Evolutionary conservation across 257 asterid genomes (phyloP).

Genomic region (Przewalskia tangutica): DNA sequence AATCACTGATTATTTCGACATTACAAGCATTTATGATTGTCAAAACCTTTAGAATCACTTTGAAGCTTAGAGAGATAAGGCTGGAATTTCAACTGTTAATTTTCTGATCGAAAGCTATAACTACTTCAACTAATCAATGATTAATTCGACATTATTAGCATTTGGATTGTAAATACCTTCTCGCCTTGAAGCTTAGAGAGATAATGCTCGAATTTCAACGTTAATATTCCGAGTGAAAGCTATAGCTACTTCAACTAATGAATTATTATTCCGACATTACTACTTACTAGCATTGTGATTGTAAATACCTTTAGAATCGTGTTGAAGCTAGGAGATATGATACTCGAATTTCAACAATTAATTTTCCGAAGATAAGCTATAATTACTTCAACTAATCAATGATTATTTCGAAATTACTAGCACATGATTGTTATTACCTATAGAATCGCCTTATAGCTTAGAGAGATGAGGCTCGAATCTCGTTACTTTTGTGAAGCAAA

Average conservation of each 20-base stretch:
- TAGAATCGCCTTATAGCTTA: neutral
- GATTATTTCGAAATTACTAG: too few relatives aligned
- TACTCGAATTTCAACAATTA: neutral
- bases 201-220: too few relatives aligned
- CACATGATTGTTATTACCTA: neutral
- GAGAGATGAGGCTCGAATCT: constrained; percentile 15
- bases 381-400: too few relatives aligned
- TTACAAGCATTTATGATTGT: neutral
- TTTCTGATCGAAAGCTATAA: neutral
- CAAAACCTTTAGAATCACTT: neutral
- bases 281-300: neutral
- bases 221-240: too few relatives aligned
- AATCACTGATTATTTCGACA: neutral
- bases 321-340: constrained; percentile 5
- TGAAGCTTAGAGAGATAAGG: constrained; percentile 9
- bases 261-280: too few relatives aligned
- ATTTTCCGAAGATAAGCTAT: neutral
- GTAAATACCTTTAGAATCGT: neutral
- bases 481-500: neutral
- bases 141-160: neutral
- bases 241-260: too few relatives aligned
- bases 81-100: too few relatives aligned
- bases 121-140: neutral
- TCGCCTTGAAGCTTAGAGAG: too few relatives aligned
- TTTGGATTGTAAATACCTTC: neutral